Percentiles rank a stretch among this genome's conserved stretches.
Evolutionary conservation across 2,329 filamentous ascomycete genomes (phyloP).

Genomic region (Calonectria hongkongensis): DNA sequence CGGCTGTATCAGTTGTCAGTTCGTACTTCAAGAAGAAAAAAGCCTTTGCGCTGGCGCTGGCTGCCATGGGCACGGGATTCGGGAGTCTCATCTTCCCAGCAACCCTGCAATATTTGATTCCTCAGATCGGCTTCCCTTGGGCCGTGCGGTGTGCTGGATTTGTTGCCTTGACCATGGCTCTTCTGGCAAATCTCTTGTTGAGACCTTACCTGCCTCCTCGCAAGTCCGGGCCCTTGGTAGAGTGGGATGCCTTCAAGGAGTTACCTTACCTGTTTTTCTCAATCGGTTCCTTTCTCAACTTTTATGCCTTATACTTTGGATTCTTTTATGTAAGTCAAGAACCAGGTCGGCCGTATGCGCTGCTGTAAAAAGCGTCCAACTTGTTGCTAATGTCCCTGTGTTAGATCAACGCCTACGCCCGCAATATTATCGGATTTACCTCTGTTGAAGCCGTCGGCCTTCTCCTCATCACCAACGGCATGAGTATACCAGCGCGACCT

Average conservation of each 20-base stretch:
- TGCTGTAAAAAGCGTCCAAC: constrained; percentile 51
- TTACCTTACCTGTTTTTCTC: constrained; percentile 72
- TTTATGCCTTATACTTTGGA: constrained; percentile 63
- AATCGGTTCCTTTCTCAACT: constrained; percentile 67
- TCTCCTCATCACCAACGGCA: constrained; percentile 79
- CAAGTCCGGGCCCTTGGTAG: constrained; percentile 70
- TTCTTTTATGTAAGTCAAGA: constrained; percentile 65
- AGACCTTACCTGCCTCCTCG: constrained; percentile 69
- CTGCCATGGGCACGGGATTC: constrained; percentile 75
- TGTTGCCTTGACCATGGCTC: constrained; percentile 70
- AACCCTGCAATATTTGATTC: constrained; percentile 74
- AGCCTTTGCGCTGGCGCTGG: constrained; percentile 76
- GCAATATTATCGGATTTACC: constrained; percentile 61
- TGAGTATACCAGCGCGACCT: constrained; percentile 75
- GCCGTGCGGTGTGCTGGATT: constrained; percentile 79
- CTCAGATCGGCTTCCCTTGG: constrained; percentile 77
- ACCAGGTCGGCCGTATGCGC: constrained; percentile 58
- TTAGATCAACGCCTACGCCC: constrained; percentile 66
- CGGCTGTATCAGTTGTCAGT: constrained; percentile 75
- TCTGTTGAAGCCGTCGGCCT: constrained; percentile 73
- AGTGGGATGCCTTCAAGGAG: constrained; percentile 75
- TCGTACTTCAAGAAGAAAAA: constrained; percentile 76
- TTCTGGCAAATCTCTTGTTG: constrained; percentile 62
- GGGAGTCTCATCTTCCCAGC: constrained; percentile 75
- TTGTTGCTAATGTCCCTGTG: constrained; percentile 28